A percentile compares a stretch with the other conserved stretches of the same genome.
These are phyloP conservation scores for Colletotrichum orbiculare DNA, from an alignment of 2,329 filamentous ascomycete genomes.

Conservation along the genomic window DNA sequence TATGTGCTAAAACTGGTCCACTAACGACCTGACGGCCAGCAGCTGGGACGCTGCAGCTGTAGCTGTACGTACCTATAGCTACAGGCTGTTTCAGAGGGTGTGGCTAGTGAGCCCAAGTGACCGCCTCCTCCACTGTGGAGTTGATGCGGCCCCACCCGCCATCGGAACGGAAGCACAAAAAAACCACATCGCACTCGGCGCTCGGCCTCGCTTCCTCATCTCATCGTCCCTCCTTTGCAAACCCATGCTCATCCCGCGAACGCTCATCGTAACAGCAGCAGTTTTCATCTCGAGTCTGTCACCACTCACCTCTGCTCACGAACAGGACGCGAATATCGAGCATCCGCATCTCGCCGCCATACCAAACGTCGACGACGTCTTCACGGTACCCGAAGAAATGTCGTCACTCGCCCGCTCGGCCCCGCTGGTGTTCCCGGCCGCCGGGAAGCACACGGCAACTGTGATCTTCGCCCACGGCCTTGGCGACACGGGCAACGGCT, in stretches of 20 bases:
- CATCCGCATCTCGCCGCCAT: no score
- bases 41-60: no score
- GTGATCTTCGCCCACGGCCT: conserved; percentile 95
- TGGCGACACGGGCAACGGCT: conserved; percentile 83
- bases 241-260: conserved; percentile 15
- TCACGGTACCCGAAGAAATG: conserved; percentile 4
- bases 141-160: conserved; percentile 2
- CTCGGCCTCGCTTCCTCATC: not conserved
- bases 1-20: no score
- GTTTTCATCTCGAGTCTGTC: not conserved
- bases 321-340: not conserved
- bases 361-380: conserved; percentile 1
- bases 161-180: conserved; percentile 15
- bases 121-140: not conserved
- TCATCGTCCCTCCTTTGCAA: not conserved
- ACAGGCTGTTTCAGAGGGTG: not conserved
- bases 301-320: not conserved
- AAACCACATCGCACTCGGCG: conserved; percentile 9
- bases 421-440: conserved; percentile 80
- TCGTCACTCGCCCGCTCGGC: conserved; percentile 40
- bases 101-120: not conserved
- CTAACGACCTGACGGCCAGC: no score
- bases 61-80: no score
- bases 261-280: not conserved
- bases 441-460: conserved; percentile 88